Conservation (phyloP, 805 yeast species). For the Yueomyces sinensis region DNA sequence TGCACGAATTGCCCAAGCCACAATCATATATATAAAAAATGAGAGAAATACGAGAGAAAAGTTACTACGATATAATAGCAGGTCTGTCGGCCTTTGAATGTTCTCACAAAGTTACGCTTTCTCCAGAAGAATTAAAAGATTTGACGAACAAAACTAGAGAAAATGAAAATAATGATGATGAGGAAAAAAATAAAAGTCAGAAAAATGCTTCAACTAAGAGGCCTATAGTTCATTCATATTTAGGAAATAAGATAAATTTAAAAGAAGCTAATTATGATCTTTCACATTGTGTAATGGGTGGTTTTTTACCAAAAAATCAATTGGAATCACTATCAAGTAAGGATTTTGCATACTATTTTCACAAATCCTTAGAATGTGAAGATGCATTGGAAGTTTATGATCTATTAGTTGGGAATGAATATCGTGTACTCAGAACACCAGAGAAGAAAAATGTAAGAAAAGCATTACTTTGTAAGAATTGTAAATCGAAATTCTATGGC, state of each 20-base stretch:
- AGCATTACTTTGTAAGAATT: slow-evolving; percentile 16
- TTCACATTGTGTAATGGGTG: slow-evolving; percentile 21
- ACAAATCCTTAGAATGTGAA: slow-evolving; percentile 18
- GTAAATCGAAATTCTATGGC: slow-evolving; percentile 15
- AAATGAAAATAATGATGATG: slow-evolving; percentile 8
- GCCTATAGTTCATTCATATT: slow-evolving; percentile 19
- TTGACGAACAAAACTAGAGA: slow-evolving; percentile 18
- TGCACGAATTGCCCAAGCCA: no score
- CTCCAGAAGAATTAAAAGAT: slow-evolving; percentile 14
- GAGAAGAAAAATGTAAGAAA: slow-evolving; percentile 9
- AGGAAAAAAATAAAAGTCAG: slow-evolving; percentile 10
- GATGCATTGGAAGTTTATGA: slow-evolving; percentile 17
- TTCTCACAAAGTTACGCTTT: slow-evolving; percentile 17
- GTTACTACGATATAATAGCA: slow-evolving; percentile 20
- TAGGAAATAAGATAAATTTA: slow-evolving; percentile 18
- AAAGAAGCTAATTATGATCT: slow-evolving; percentile 17
- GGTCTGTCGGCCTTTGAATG: slow-evolving; percentile 21
- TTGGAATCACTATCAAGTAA: slow-evolving; percentile 21
- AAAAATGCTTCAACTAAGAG: slow-evolving; percentile 3
- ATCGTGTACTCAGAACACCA: slow-evolving; percentile 1
- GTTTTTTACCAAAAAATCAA: slow-evolving; percentile 21
- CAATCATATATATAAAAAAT: no score
- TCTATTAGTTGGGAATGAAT: slow-evolving; percentile 8
- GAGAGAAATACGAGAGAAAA: slow-evolving; percentile 4
- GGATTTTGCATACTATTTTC: slow-evolving; percentile 23